phyloP scores from a whole-genome alignment of 441 rosid species.

The Cnidoscolus chayamansa region DNA sequence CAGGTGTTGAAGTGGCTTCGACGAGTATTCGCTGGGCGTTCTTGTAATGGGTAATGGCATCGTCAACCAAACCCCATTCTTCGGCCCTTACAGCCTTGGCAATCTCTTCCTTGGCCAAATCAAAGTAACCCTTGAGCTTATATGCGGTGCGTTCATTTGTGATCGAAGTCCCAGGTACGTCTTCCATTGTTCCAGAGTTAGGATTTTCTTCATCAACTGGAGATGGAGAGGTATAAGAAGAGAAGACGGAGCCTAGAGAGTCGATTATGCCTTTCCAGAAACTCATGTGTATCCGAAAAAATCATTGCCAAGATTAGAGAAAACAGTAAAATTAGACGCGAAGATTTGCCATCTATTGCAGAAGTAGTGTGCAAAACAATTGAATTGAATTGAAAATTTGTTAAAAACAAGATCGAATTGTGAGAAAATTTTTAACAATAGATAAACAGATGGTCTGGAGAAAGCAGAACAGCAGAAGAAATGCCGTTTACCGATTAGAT shows the following conservation, averaged over 20 bases:
- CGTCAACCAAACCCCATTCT: conserved; percentile 81
- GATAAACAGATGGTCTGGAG: no score
- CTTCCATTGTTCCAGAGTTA: conserved; percentile 43
- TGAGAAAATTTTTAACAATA: no score
- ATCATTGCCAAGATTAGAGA: neutral
- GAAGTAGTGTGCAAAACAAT: no score
- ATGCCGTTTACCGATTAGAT: no score
- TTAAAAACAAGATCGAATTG: no score
- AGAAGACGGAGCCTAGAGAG: conserved; percentile 61
- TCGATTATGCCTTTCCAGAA: conserved; percentile 58
- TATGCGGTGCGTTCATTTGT: conserved; percentile 81
- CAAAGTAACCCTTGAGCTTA: conserved; percentile 82
- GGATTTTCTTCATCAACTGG: conserved; percentile 34
- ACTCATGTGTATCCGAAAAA: conserved; percentile 47
- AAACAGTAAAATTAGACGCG: no score
- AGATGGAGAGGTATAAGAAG: conserved; percentile 29
- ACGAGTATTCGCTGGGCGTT: conserved; percentile 65
- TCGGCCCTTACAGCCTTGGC: conserved; percentile 77
- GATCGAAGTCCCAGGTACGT: conserved; percentile 30
- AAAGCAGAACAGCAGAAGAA: no score
- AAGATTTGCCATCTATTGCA: neutral
- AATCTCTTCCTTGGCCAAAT: conserved; percentile 78
- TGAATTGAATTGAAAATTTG: no score
- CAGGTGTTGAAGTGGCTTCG: conserved; percentile 38
- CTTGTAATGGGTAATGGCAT: conserved; percentile 66